Base-by-base conservation (phyloP, 306 rosid genomes). In the Trifolium fragiferum region DNA sequence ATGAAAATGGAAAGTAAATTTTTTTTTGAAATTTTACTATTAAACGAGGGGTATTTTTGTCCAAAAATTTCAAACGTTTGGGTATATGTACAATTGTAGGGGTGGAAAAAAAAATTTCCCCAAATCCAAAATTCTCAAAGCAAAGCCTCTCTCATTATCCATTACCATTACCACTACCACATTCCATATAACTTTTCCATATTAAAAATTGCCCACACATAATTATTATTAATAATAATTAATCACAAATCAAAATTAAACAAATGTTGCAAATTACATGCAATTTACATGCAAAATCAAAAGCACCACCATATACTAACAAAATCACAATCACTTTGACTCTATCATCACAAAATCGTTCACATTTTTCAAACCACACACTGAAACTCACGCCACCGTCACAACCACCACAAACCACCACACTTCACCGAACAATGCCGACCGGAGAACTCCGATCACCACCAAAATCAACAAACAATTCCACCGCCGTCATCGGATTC, bases 391-490 rank as follows among this genome's bases (percentile, higher is more conserved):
- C 15, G 20, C 72, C 15, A 37, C 33, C 33, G 6, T 0, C 6
- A 30, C 33, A 30, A 30, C 33, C 33, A 25, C 73, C 16, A n/a
- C 59, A 12, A n/a, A n/a, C n/a, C 68, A 33, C 53, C 67, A 2
- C 67, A 6, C 3, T 16, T 19, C 61, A 38, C 20, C 76, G 21
- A 50, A 1, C 66, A 41, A 90, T 91, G 96, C 94, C 96, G 8
- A 70, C 92, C 32, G 89, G 92, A 3, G 93, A 86, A 76, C 67
- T 82, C 50, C 80, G 80, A 13, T 38, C 85, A 10, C 74, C 81
- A 55, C 73, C 84, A 2, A 44, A 50, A 35, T 10, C 75, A 0
- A 3, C 80, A 37, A 82, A 70, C 14, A 82, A 76, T 44, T 20
- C 53, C 21, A 33, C 75, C 69, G 5, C 66, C 64, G 2, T 10